Base-by-base conservation (phyloP, 208 protist genomes). In the Leishmania major region DNA sequence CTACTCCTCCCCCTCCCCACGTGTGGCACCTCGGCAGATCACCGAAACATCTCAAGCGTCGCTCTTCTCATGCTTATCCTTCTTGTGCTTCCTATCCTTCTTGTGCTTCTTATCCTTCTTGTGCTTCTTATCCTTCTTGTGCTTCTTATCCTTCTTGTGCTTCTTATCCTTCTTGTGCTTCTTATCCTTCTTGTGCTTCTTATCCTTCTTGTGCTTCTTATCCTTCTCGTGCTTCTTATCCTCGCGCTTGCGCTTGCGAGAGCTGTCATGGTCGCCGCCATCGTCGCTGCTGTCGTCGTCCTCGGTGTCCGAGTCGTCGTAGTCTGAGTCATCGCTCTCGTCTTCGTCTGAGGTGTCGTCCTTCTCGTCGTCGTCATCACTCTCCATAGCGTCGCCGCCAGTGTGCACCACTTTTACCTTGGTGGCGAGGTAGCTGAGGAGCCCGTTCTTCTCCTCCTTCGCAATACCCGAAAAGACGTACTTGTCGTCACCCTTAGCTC, bases 381-480 rank as follows among this genome's bases (percentile, higher is more conserved):
- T 82, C 55, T 88, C 82, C 1, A 85, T 85, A 19, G 40, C 83
- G 45, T n/a, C 75, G 40, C 84, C 57, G 45, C 91, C 90, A 49
- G 80, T 85, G 59, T 87, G 91, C 57, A 87, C 72, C 5, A 96
- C 74, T 43, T 87, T 92, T 35, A 92, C 90, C 73, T 90, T 92
- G 10, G 62, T 90, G 22, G 78, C 82, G 28, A 97, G 87, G 80
- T 91, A 97, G 3, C 66, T 43, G 10, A 96, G 76, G 35, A 97
- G 81, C 0, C 79, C 84, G 17, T 84, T 80, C 88, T 95, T 94
- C 79, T 97, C 95, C 60, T 78, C 80, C 77, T 92, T 93, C 45
- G 95, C 92, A 31, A 97, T 80, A 4, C 79, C 81, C 8, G 91
- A 92, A 62, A 97, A 95, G 51, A 94, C 83, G 31, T 92, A 79